Percentiles rank a stretch among this genome's conserved stretches.
phyloP scores from a whole-genome alignment of 495 filamentous ascomycete species.

The Melanomma pulvis-pyrius region DNA sequence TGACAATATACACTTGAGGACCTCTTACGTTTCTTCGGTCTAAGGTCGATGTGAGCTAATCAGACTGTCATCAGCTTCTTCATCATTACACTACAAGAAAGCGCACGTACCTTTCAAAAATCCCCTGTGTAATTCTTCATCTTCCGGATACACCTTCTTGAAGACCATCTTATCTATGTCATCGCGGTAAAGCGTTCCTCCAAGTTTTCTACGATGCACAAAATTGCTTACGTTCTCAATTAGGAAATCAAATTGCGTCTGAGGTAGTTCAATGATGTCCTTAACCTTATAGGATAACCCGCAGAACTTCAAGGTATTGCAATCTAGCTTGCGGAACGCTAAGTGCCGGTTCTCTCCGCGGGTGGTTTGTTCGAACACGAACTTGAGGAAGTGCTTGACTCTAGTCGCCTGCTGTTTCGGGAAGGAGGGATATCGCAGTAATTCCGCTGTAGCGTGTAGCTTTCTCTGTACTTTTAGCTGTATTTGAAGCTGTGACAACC shows the following conservation, averaged over 20 bases:
- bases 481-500: neutral
- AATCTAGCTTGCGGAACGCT: neutral
- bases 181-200: neutral
- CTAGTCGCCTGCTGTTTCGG: neutral
- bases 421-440: neutral
- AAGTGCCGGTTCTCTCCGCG: neutral
- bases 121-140: neutral
- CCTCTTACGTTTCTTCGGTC: neutral
- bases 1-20: neutral
- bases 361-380: neutral
- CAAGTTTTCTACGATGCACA: neutral
- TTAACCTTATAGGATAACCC: neutral
- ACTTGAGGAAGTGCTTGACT: neutral
- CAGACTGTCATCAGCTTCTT: neutral
- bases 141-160: neutral
- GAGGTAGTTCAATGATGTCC: neutral
- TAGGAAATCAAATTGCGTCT: neutral
- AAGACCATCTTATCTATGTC: neutral
- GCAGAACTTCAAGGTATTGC: neutral
- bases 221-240: neutral
- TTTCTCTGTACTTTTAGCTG: neutral
- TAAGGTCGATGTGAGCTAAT: neutral
- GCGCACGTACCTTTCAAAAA: neutral
- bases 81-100: neutral
- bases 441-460: neutral